Base-by-base conservation (phyloP, 257 asterid genomes). In the Knoxia roxburghii region DNA sequence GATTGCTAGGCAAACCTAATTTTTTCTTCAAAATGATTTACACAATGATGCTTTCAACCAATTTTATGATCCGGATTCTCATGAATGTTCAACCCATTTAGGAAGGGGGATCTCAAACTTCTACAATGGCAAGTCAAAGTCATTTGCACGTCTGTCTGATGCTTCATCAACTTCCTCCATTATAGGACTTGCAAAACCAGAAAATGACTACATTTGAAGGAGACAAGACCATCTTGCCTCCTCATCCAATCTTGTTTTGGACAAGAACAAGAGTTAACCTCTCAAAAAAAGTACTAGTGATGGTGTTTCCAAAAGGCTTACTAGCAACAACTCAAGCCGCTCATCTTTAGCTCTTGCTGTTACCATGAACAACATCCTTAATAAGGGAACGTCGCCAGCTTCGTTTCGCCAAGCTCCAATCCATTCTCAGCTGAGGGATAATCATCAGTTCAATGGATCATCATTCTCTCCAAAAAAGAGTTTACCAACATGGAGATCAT, bases 81-180 rank as follows among this genome's bases (percentile, higher is more conserved):
- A n/a, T n/a, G n/a, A n/a, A n/a, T n/a, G n/a, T n/a, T n/a, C n/a
- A n/a, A n/a, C n/a, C n/a, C n/a, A 18, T 59, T 27, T 15, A 79
- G 74, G 96, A 78, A 83, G 82, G 68, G 89, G 96, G 10, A 86
- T 90, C 37, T 88, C 97, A 64, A 85, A 79, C 40, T 90, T 88
- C 86, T 88, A 90, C 71, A 86, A 79, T 12, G 96, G 96, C 14
- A 90, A 88, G 73, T 90, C 97, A 7, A 90, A 88, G 82, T 88
- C 96, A 0, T 90, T 85, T 57, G 88, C 97, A 11, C 83, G 92
- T 68, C 79, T 88, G 26, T 73, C 74, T 26, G 95, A 85, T 4
- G 84, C 83, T 5, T 81, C 95, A 9, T 70, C 86, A 9, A 56
- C 83, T 15, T 66, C 86, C 20, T 66, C 87, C 13, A 70, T 68